phyloP scores from a whole-genome alignment of 208 protist genomes.

The Naegleria gruberi region DNA sequence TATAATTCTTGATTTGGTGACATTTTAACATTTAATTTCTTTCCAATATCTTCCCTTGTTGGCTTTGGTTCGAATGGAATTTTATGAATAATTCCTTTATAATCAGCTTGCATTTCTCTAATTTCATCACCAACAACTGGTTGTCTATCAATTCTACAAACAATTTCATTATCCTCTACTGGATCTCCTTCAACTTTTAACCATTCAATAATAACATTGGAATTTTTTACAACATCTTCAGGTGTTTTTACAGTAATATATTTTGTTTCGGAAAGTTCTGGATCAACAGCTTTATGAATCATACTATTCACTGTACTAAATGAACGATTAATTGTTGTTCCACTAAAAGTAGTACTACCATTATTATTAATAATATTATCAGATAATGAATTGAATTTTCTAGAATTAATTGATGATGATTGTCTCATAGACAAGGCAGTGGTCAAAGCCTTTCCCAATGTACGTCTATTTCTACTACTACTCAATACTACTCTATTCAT shows the following conservation, averaged over 20 bases:
- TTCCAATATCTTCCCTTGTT: neutral
- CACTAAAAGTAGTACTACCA: too few relatives aligned
- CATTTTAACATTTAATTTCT: neutral
- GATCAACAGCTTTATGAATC: neutral
- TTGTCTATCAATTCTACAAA: conserved; percentile 5
- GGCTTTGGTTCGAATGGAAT: neutral
- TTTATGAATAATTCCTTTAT: conserved; percentile 1
- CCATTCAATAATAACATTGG: neutral
- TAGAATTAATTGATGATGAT: too few relatives aligned
- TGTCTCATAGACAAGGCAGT: too few relatives aligned
- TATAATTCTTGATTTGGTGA: neutral
- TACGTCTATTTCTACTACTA: too few relatives aligned
- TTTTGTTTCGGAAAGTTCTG: neutral
- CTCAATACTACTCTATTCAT: too few relatives aligned
- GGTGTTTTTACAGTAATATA: neutral
- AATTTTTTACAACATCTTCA: neutral
- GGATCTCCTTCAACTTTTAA: neutral
- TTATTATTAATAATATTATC: too few relatives aligned
- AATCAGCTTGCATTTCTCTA: neutral
- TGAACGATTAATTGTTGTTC: too few relatives aligned
- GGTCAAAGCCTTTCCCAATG: too few relatives aligned
- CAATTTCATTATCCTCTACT: neutral
- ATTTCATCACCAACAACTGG: neutral
- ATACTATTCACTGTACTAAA: too few relatives aligned
- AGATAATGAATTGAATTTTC: too few relatives aligned